Evolutionary conservation across 768 basidiomycete genomes (phyloP).

Genomic region (Boletus rex-veris): DNA sequence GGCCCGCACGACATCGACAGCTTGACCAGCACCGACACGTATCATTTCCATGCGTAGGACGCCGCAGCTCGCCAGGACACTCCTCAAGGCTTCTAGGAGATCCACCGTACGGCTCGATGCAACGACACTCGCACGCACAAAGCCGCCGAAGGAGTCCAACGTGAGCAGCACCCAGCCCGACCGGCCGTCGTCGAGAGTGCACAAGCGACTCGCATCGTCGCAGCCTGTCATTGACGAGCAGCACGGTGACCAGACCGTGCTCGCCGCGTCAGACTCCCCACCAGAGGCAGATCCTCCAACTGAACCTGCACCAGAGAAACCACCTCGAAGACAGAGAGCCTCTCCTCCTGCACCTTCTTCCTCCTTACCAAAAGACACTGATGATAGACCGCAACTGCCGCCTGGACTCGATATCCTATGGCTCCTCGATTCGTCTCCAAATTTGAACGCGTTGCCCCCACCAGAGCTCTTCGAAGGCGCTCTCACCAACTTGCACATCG

Average conservation of each 20-base stretch:
- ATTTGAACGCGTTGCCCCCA: conserved; percentile 50
- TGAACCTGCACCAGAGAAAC: conserved; percentile 24
- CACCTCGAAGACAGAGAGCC: conserved; percentile 17
- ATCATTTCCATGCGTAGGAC: conserved; percentile 61
- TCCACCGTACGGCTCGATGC: background rate
- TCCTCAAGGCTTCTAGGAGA: conserved; percentile 41
- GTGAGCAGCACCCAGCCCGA: conserved; percentile 6
- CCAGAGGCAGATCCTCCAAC: conserved; percentile 23
- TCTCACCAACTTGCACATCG: conserved; percentile 69
- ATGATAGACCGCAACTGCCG: conserved; percentile 47
- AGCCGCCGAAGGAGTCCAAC: conserved; percentile 19
- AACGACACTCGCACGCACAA: conserved; percentile 22
- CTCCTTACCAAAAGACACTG: conserved; percentile 18
- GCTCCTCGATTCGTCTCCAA: conserved; percentile 41
- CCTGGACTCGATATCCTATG: conserved; percentile 61
- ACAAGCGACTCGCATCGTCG: conserved; percentile 24
- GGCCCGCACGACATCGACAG: conserved; percentile 51
- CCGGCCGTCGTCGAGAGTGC: conserved; percentile 15
- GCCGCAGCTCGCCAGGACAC: conserved; percentile 70
- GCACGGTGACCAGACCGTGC: conserved; percentile 5
- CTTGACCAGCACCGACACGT: conserved; percentile 52
- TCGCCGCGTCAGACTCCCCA: conserved; percentile 20
- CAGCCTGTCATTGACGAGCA: conserved; percentile 18
- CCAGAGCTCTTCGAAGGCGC: conserved; percentile 74
- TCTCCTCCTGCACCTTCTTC: background rate